These are phyloP conservation scores for Globisporangium ultimum DNA, from an alignment of 352 stramenopile species.

Conservation along the genomic window DNA sequence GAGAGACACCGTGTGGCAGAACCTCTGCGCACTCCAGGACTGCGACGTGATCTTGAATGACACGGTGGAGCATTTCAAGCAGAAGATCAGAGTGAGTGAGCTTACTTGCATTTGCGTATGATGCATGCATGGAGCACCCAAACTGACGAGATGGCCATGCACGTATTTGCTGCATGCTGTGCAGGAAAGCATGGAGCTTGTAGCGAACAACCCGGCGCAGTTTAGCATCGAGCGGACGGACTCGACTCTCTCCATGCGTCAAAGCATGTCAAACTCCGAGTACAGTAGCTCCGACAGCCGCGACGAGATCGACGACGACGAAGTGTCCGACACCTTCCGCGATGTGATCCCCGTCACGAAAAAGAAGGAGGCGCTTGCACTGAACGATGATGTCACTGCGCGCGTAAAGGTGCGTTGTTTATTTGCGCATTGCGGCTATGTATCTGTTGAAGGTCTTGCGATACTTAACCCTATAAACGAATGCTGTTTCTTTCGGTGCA, in stretches of 20 bases:
- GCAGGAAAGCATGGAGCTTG: constrained; percentile 50
- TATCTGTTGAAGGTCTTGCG: neutral
- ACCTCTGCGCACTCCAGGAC: constrained; percentile 58
- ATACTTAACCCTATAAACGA: neutral
- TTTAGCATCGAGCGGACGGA: constrained; percentile 37
- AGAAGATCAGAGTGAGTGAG: constrained; percentile 43
- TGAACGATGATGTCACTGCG: constrained; percentile 79
- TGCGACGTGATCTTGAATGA: constrained; percentile 36
- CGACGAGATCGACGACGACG: constrained; percentile 47
- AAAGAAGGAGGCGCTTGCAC: constrained; percentile 61
- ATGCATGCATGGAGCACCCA: neutral
- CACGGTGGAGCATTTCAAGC: constrained; percentile 40
- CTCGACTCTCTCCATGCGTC: constrained; percentile 36
- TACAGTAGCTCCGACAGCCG: constrained; percentile 45
- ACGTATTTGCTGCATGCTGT: neutral
- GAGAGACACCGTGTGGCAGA: constrained; percentile 60
- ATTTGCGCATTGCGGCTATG: neutral
- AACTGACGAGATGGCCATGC: neutral
- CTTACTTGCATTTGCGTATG: neutral
- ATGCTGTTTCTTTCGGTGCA: neutral
- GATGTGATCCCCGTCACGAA: constrained; percentile 77
- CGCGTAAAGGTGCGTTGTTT: constrained; percentile 37
- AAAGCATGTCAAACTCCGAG: constrained; percentile 30
- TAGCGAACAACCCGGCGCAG: constrained; percentile 34
- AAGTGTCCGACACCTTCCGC: constrained; percentile 43